Conservation (phyloP, 306 rosid species). For the Begonia fuchsioides region DNA sequence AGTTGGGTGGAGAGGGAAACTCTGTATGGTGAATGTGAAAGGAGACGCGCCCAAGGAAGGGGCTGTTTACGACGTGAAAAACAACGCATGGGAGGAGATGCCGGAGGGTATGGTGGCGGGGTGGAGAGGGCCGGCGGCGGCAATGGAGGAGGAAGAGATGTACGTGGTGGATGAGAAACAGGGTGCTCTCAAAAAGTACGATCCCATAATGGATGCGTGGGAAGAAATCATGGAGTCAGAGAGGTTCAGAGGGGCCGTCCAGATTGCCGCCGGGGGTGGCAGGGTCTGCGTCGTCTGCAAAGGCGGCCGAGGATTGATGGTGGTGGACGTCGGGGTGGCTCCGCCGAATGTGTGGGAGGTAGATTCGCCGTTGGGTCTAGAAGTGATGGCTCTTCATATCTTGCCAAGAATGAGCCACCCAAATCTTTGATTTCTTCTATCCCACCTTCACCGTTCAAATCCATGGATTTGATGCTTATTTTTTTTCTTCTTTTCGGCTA, state of each 20-base stretch:
- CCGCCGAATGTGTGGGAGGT: slow-evolving; percentile 24
- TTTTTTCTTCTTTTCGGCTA: too few species aligned
- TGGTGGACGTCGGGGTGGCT: slow-evolving; percentile 32
- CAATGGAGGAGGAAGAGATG: slow-evolving; percentile 72
- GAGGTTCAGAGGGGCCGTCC: slow-evolving; percentile 45
- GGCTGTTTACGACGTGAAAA: slow-evolving; percentile 30
- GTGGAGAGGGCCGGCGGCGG: slow-evolving; percentile 84
- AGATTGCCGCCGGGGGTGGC: slow-evolving; percentile 40
- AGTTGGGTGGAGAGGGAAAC: slow-evolving; percentile 64
- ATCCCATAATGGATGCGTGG: slow-evolving; percentile 37
- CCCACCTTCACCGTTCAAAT: too few species aligned
- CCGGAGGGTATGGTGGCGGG: slow-evolving; percentile 64
- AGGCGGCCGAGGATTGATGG: slow-evolving; percentile 19
- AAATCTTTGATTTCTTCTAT: not conserved
- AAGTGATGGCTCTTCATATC: too few species aligned
- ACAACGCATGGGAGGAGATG: slow-evolving; percentile 54
- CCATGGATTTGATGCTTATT: too few species aligned
- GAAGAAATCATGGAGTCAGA: slow-evolving; percentile 23
- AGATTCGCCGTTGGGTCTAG: slow-evolving; percentile 37
- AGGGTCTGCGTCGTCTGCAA: slow-evolving; percentile 38
- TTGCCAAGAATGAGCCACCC: slow-evolving; percentile 39
- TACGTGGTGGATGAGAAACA: slow-evolving; percentile 50
- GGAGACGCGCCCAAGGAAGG: slow-evolving; percentile 42
- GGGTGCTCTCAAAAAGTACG: slow-evolving; percentile 36
- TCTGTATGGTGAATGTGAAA: slow-evolving; percentile 68